A percentile compares a stretch with the other conserved stretches of the same genome.
Conservation (phyloP, 2,329 filamentous ascomycete genomes). For the Exophiala alcalophila region DNA sequence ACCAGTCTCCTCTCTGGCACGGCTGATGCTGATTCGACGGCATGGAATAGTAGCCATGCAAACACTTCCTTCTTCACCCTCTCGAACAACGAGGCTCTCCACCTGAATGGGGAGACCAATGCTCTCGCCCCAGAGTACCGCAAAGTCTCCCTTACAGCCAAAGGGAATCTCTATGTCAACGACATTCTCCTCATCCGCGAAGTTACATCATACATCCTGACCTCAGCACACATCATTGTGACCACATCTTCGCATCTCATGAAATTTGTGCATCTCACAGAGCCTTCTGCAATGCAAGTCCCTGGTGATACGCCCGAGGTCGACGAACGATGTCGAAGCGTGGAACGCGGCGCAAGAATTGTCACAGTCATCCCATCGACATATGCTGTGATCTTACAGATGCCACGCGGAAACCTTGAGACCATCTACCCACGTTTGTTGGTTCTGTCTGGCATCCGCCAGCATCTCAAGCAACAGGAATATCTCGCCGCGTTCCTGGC, state of each 20-base stretch:
- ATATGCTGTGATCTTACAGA: conserved; percentile 84
- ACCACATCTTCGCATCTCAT: conserved; percentile 90
- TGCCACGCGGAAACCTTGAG: conserved; percentile 93
- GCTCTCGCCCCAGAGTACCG: conserved; percentile 16
- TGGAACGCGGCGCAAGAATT: conserved; percentile 83
- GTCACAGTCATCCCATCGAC: conserved; percentile 86
- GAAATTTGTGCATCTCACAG: conserved; percentile 83
- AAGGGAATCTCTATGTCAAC: conserved; percentile 76
- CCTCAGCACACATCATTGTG: conserved; percentile 78
- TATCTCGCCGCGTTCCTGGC: conserved; percentile 82
- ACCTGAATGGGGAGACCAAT: conserved; percentile 8
- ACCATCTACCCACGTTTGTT: conserved; percentile 91
- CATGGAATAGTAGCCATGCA: conserved; percentile 10
- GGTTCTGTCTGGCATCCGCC: conserved; percentile 84
- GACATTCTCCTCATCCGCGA: conserved; percentile 72
- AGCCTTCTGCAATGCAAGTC: conserved; percentile 51
- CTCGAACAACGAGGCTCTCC: not conserved
- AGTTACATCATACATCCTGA: conserved; percentile 86
- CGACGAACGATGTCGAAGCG: conserved; percentile 86
- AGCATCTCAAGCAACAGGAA: conserved; percentile 73
- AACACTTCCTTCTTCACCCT: conserved; percentile 19
- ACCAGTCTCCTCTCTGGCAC: conserved; percentile 10
- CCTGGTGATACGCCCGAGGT: conserved; percentile 84
- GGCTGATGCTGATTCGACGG: not conserved
- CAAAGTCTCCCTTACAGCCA: conserved; percentile 64